Percentiles rank a stretch among this genome's conserved stretches.
Conservation (phyloP, 2,329 filamentous ascomycete genomes). For the Hypoxylon sp. region DNA sequence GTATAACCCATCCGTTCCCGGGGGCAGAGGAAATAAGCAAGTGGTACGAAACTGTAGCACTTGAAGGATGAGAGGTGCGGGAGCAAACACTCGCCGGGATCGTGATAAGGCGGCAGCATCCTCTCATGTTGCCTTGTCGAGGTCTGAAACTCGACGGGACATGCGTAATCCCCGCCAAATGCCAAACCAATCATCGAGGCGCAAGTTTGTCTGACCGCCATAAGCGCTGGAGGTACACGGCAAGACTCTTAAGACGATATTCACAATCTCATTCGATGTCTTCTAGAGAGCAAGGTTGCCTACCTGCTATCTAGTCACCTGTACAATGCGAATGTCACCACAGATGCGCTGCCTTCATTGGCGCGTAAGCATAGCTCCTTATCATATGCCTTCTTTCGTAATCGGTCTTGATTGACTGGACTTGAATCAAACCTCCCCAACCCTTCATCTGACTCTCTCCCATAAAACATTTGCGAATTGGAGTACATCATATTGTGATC, state of each 20-base stretch:
- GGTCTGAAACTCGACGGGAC: not conserved
- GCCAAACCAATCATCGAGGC: not conserved
- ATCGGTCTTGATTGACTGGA: no score
- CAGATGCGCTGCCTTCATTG: no score
- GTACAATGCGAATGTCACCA: no score
- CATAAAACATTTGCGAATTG: slow-evolving; percentile 1
- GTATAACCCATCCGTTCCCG: not conserved
- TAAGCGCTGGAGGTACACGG: not conserved
- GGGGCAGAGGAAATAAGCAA: not conserved
- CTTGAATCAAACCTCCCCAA: no score
- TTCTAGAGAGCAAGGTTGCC: no score
- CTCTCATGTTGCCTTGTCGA: not conserved
- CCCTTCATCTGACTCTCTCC: not conserved
- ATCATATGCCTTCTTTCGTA: no score
- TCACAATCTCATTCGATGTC: no score
- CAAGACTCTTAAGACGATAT: not conserved
- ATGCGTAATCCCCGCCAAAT: not conserved
- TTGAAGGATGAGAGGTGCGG: not conserved
- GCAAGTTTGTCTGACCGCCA: not conserved
- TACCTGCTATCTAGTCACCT: no score
- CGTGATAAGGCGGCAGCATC: not conserved
- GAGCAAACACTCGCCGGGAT: slow-evolving; percentile 16
- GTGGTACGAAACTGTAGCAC: not conserved
- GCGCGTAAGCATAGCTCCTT: no score
- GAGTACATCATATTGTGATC: slow-evolving; percentile 68